Evolutionary conservation across 805 yeast species (phyloP).

Genomic region (Saccharomyces cerevisiae): DNA sequence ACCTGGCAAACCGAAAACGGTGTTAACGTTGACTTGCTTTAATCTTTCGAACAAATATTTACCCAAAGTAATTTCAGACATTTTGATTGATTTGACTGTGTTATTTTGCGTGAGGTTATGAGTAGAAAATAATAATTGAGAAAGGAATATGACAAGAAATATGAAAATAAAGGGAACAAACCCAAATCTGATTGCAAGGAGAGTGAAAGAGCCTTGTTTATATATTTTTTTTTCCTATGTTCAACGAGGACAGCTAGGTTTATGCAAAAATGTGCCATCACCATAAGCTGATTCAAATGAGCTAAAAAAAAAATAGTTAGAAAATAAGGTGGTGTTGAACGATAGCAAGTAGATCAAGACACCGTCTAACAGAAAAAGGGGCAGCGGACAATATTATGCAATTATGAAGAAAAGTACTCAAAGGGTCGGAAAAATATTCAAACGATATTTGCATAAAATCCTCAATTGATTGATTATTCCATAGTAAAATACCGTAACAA

Average conservation of each 20-base stretch:
- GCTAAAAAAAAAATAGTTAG: background rate
- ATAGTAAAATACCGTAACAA: background rate
- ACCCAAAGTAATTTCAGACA: slow-evolving; percentile 56
- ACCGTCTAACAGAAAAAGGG: background rate
- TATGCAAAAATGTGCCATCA: background rate
- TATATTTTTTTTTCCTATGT: background rate
- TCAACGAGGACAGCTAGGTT: background rate
- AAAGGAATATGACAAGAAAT: background rate
- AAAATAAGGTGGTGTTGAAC: background rate
- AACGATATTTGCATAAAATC: background rate
- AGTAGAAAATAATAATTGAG: background rate
- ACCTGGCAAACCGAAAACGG: slow-evolving; percentile 76
- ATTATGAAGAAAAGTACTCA: background rate
- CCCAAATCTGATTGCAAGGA: background rate
- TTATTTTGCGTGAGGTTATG: background rate
- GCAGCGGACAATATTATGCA: background rate
- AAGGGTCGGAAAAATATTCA: background rate
- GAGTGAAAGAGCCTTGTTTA: background rate
- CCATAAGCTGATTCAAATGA: background rate
- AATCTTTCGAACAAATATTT: slow-evolving; percentile 72
- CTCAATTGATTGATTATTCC: background rate
- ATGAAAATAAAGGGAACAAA: background rate
- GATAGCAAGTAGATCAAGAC: background rate
- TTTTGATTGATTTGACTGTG: slow-evolving; percentile 9
- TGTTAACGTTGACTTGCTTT: slow-evolving; percentile 59